A percentile compares a stretch with the other conserved stretches of the same genome.
phyloP scores from a whole-genome alignment of 2,329 filamentous ascomycete species.

The Leptographium flavum region DNA sequence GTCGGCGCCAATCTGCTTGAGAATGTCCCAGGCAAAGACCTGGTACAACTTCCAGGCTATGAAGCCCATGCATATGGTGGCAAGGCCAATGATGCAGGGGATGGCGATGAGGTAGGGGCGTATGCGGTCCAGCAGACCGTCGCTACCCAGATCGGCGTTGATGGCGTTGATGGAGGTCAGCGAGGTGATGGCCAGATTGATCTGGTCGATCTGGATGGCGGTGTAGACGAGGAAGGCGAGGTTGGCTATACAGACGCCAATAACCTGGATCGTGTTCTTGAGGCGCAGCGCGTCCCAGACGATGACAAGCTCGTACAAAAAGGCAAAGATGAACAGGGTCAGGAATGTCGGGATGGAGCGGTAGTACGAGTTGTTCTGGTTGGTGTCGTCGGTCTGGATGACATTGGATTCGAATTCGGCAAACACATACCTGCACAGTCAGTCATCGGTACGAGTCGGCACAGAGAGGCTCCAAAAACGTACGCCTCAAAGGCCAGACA shows the following conservation, averaged over 20 bases:
- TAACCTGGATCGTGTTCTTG: slow-evolving; percentile 98
- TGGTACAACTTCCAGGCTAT: slow-evolving; percentile 93
- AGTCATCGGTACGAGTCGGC: not conserved
- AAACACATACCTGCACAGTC: slow-evolving; percentile 56
- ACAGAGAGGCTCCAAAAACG: slow-evolving; percentile 21
- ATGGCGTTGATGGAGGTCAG: slow-evolving; percentile 35
- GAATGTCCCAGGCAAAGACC: slow-evolving; percentile 97
- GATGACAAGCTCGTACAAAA: slow-evolving; percentile 78
- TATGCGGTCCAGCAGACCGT: slow-evolving; percentile 52
- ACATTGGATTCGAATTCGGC: slow-evolving; percentile 63
- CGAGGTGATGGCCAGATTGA: slow-evolving; percentile 52
- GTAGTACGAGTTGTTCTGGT: slow-evolving; percentile 37
- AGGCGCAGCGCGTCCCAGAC: slow-evolving; percentile 86
- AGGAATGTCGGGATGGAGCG: slow-evolving; percentile 86
- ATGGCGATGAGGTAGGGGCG: slow-evolving; percentile 72
- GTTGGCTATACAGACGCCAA: slow-evolving; percentile 88
- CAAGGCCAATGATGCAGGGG: slow-evolving; percentile 67
- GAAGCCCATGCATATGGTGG: slow-evolving; percentile 58
- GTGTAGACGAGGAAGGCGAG: slow-evolving; percentile 84
- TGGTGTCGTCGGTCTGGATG: slow-evolving; percentile 24
- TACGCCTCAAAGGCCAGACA: slow-evolving; percentile 80
- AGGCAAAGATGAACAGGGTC: slow-evolving; percentile 93
- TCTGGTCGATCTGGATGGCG: slow-evolving; percentile 84
- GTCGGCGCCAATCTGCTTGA: slow-evolving; percentile 97
- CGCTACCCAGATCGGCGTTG: slow-evolving; percentile 11